Evolutionary conservation across 495 filamentous ascomycete species (phyloP), one percentile per base, ranked within the genome.

Genomic region (Massariosphaeria phaeospora): DNA sequence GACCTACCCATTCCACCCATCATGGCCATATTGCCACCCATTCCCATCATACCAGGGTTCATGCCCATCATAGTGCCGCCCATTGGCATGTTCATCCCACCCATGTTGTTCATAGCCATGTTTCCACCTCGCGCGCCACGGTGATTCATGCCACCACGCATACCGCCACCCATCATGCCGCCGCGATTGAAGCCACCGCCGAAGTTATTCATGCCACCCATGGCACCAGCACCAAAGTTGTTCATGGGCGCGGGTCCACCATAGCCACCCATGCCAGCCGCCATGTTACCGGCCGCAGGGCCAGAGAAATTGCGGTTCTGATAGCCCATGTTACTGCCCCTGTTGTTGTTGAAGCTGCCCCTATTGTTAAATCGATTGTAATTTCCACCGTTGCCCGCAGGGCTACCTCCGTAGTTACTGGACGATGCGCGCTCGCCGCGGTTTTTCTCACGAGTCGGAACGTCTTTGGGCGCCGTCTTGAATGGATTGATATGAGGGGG

Each of bases 401-500:
- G 59, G 55, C 67, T 68, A 20, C 70, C 70, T 44, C 70, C 67
- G 56, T 72, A 72, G 53, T 72, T 76, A 57, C 68, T 68, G 23
- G 50, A 55, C 3, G 48, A 39, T 3, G 43, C 49, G 1, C 72
- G 69, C 30, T 57, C 56, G 26, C 65, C 55, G 68, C 52, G 79
- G 51, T 85, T 82, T 54, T 87, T 84, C n/a, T 73, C 77, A 41
- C 91, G 84, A 64, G 79, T 78, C 1, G 89, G 89, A 0, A 84
- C 83, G 69, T 96, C 91, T 71, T 97, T 97, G 9, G 91, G 91
- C 18, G 95, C 73, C 0, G 91, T 97, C 46, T 82, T 80, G 78
- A 95, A 97, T 2, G 91, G 91, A 62, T 97, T 97, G 44, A 73
- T 74, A 24, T 80, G 79, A 0, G 90, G 84, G 48, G 80, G 83